These are phyloP conservation scores for Fusarium sp. DNA, from an alignment of 2,329 filamentous ascomycete species.

Conservation along the genomic window DNA sequence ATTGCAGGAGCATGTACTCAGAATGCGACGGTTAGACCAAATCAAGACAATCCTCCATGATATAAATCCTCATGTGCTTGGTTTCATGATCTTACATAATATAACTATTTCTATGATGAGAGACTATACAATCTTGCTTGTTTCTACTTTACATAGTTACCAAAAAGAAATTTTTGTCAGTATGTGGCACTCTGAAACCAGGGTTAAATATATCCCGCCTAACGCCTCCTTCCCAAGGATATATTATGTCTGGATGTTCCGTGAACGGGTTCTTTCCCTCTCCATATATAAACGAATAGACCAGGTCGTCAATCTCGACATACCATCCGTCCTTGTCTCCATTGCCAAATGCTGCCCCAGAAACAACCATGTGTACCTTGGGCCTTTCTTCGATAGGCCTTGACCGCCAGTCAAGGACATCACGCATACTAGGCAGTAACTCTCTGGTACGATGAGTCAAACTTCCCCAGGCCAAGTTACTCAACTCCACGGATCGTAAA, in stretches of 20 bases:
- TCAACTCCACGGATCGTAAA: not conserved
- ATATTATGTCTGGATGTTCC: not conserved
- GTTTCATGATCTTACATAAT: too few species aligned
- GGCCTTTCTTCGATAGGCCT: not conserved
- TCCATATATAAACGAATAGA: not conserved
- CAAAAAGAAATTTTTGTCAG: not conserved
- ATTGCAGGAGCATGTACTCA: too few species aligned
- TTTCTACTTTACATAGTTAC: too few species aligned
- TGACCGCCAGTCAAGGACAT: not conserved
- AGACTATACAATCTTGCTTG: too few species aligned
- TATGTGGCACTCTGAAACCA: not conserved
- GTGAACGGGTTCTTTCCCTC: not conserved
- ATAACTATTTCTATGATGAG: too few species aligned
- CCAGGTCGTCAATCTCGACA: not conserved
- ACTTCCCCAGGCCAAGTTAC: not conserved
- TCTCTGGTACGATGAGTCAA: not conserved
- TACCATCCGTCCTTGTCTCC: not conserved
- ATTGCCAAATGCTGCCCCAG: not conserved
- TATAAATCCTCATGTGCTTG: too few species aligned
- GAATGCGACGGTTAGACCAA: too few species aligned
- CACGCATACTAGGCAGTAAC: not conserved
- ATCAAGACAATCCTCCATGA: too few species aligned
- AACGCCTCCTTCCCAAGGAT: not conserved
- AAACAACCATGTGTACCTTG: not conserved
- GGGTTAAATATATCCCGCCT: not conserved